Percentiles rank a stretch among this genome's conserved stretches.
These are phyloP conservation scores for Epichloe hybrida DNA, from an alignment of 2,329 filamentous ascomycete genomes.

Conservation along the genomic window DNA sequence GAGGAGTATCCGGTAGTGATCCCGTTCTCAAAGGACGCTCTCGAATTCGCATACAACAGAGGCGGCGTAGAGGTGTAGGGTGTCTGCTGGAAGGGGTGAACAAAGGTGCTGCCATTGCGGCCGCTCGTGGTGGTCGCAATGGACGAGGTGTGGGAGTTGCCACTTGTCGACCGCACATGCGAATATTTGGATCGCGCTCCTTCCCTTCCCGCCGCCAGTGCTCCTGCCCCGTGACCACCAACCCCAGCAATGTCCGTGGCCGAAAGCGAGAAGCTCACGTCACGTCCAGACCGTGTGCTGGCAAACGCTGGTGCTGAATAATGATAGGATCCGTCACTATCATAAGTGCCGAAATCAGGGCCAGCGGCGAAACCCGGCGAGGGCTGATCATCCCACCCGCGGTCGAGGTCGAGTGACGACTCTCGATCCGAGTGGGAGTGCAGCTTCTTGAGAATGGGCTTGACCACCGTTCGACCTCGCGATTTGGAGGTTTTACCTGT, in stretches of 20 bases:
- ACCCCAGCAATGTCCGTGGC: constrained; percentile 18
- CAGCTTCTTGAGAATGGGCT: constrained; percentile 50
- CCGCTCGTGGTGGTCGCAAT: constrained; percentile 40
- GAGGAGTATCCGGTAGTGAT: constrained; percentile 30
- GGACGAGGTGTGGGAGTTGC: constrained; percentile 39
- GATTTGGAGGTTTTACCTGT: constrained; percentile 27
- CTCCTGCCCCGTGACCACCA: not conserved
- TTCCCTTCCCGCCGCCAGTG: constrained; percentile 1
- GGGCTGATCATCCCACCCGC: constrained; percentile 42
- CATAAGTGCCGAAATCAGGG: constrained; percentile 14
- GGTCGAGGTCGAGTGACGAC: constrained; percentile 44
- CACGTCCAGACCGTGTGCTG: constrained; percentile 13
- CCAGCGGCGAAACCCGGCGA: constrained; percentile 5
- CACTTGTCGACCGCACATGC: constrained; percentile 45
- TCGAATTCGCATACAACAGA: constrained; percentile 42
- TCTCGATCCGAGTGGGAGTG: constrained; percentile 40
- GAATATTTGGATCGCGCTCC: constrained; percentile 25
- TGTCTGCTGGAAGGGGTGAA: constrained; percentile 52
- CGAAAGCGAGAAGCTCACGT: constrained; percentile 34
- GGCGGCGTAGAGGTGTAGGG: constrained; percentile 48
- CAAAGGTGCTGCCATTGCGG: constrained; percentile 35
- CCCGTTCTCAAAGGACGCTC: constrained; percentile 34
- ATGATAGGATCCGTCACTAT: constrained; percentile 13
- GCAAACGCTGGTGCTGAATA: constrained; percentile 3
- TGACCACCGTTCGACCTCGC: constrained; percentile 35